These are phyloP conservation scores for Metschnikowia vanudenii DNA, from an alignment of 805 yeast genomes.

Conservation along the genomic window DNA sequence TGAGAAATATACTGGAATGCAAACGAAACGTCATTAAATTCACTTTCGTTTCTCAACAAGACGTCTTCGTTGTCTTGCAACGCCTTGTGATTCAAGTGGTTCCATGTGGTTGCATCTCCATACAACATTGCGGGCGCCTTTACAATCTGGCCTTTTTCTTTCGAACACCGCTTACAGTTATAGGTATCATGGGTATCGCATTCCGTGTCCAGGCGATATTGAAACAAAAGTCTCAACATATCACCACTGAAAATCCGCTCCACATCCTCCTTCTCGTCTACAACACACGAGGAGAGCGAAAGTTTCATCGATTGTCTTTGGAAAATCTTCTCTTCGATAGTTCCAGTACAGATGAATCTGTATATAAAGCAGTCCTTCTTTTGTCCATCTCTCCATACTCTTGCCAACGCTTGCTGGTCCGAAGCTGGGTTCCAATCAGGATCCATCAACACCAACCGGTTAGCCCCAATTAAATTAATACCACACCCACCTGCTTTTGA, in stretches of 20 bases:
- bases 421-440: conserved; percentile 99
- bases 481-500: conserved; percentile 99
- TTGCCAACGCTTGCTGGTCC: conserved; percentile 95
- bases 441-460: conserved; percentile 81
- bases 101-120: conserved; percentile 98
- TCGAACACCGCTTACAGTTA: conserved; percentile 77
- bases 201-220: conserved; percentile 59
- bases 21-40: conserved; percentile 69
- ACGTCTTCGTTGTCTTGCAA: conserved; percentile 71
- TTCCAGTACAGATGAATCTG: conserved; percentile 89
- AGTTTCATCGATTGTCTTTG: conserved; percentile 95
- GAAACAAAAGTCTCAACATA: conserved; percentile 70
- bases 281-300: conserved; percentile 91
- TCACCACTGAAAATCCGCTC: conserved; percentile 89
- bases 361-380: conserved; percentile 95
- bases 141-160: conserved; percentile 47
- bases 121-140: conserved; percentile 86
- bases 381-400: conserved; percentile 99
- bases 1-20: conserved; percentile 95
- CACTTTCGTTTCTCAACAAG: conserved; percentile 69
- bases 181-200: conserved; percentile 94
- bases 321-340: conserved; percentile 93
- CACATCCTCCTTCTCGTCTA: conserved; percentile 93
- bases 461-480: conserved; percentile 94
- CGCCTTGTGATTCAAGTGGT: conserved; percentile 70